These are phyloP conservation scores for Allium fistulosum DNA, from an alignment of 106 monocot genomes.

Conservation along the genomic window DNA sequence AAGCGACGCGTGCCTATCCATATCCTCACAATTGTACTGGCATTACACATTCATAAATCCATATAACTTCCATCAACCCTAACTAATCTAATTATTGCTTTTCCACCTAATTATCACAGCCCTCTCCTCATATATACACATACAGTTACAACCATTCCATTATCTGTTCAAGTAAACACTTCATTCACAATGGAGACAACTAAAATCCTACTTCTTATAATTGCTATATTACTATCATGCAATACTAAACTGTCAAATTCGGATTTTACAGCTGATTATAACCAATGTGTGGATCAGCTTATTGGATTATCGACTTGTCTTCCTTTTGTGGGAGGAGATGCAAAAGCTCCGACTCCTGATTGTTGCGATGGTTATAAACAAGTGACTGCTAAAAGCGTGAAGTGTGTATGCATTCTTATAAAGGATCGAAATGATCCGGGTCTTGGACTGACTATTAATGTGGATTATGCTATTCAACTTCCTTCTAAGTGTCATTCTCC, in stretches of 20 bases:
- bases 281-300: conserved; percentile 46
- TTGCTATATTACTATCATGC: background rate
- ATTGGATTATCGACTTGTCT: conserved; percentile 54
- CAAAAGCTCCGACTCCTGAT: conserved; percentile 44
- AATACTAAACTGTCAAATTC: conserved; percentile 9
- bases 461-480: conserved; percentile 3
- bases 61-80: background rate
- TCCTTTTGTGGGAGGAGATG: conserved; percentile 27
- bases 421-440: conserved; percentile 11
- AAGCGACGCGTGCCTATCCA: background rate
- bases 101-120: background rate
- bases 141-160: background rate
- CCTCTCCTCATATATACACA: background rate
- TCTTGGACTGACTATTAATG: conserved; percentile 13
- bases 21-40: background rate
- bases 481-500: conserved; percentile 5
- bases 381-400: conserved; percentile 15
- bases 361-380: conserved; percentile 49
- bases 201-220: background rate
- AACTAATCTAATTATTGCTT: background rate
- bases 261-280: conserved; percentile 26
- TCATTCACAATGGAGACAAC: background rate
- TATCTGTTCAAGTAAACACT: background rate
- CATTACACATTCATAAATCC: background rate
- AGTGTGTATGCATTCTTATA: conserved; percentile 20